Base-by-base conservation (phyloP, 2,329 filamentous ascomycete genomes). In the Thermochaetoides dissita region DNA sequence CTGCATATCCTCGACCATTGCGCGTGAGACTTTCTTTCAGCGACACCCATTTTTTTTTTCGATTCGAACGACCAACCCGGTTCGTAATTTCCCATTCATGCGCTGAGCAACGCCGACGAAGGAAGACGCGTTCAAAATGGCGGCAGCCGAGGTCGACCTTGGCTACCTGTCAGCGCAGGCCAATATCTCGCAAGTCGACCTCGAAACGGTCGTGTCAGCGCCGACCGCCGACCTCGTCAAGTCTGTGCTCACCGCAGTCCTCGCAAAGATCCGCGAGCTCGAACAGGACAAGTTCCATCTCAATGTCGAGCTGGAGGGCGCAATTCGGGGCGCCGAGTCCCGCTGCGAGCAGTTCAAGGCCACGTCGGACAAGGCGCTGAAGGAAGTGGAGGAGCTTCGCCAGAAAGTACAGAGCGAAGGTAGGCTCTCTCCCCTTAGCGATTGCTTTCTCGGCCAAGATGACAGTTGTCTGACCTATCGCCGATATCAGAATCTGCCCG, bases 231-330 rank as follows among this genome's bases (percentile, higher is more conserved):
- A 93, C 9, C 76, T 94, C 28, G 82, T 95, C 50, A 72, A 74
- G 45, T 68, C 74, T 35, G 69, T 98, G 40, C 72, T 98, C 34
- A 69, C 76, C 48, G 80, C 83, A 28, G 75, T 96, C 41, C 74
- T 80, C 24, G 66, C 68, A 30, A 94, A 91, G 60, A 86, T 84
- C 32, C 83, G 80, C 54, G 86, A 94, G 55, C 65, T 94, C 34
- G 85, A 81, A 53, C 81, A 89, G 8, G 84, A 94, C 50, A 96
- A 95, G 64, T 72, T 95, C 36, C 81, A 85, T 51, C 68, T 84
- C 37, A 86, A 94, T 55, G 91, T 98, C 36, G 88, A 96, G 66
- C 74, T 96, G 7, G 91, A 98, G 60, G 91, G 86, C 61, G 82
- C 81, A 11, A 81, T 94, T 38, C 81, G 87, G 53, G 83, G 76